Base-by-base conservation (phyloP, 495 filamentous ascomycete species). In the Hypoxylon cercidicola region DNA sequence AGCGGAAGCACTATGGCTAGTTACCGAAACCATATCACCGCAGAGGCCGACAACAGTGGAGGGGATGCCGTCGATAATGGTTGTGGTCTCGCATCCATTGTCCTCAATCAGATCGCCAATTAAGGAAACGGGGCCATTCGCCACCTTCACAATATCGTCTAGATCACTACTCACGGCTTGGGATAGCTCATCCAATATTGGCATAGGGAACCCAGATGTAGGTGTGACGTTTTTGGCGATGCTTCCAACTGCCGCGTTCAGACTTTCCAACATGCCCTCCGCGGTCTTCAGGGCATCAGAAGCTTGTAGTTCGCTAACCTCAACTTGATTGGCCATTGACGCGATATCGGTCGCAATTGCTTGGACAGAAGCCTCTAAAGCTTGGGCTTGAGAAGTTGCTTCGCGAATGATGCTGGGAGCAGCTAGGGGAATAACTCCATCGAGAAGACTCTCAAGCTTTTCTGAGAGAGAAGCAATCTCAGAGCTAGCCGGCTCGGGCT, bases 11-110 rank as follows among this genome's bases (percentile, higher is more conserved):
- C 39, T 58, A 13, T 70, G 45, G 9, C 56, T 46, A 25, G 45
- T 39, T 15, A 59, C 51, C 40, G 57, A 51, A 43, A 57, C 39
- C 23, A 55, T 63, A 10, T 60, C 37, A 20, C 43, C 60, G 21
- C 68, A 71, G 6, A 68, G 23, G 11, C 55, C 62, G 28, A 46
- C 52, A 54, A 71, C 50, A 0, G 61, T 69, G 10, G 44, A 55
- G 30, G 64, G 48, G 9, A 62, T 40, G 19, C 61, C 67, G 39
- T 71, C 47, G 21, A 70, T 43, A 34, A 41, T n/a, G 13, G 49
- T 64, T n/a, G 58, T 35, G 11, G 60, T 40, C 12, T 50, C 55
- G 43, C 68, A 68, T 41, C 61, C n/a, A 60, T 63, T 52, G 11
- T 60, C 44, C 19, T 71, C 51, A 7, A 58, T 28, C 2, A 60